phyloP scores from a whole-genome alignment of 1,284 basidiomycete genomes.

The Ustilago bromivora region DNA sequence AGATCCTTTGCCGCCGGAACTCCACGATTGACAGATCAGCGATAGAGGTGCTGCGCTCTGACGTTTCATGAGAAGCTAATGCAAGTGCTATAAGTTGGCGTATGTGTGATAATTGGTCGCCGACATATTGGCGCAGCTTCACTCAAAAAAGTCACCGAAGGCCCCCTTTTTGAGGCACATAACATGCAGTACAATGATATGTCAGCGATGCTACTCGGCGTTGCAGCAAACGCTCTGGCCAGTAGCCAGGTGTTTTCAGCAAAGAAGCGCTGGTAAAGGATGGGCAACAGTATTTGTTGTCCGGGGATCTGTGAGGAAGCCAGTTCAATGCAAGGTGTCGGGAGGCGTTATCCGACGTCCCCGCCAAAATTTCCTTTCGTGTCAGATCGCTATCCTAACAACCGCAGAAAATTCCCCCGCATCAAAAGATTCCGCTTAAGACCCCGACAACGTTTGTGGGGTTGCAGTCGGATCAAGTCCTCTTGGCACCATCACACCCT shows the following conservation, averaged over 20 bases:
- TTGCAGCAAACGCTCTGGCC: too few species aligned
- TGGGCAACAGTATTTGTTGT: background rate
- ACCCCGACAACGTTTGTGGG: background rate
- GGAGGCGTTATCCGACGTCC: background rate
- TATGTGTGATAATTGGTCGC: background rate
- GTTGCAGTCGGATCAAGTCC: constrained; percentile 1
- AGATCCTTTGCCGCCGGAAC: background rate
- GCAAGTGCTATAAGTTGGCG: background rate
- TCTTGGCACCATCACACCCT: background rate
- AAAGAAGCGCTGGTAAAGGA: too few species aligned
- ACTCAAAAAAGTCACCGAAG: background rate
- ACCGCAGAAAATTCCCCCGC: background rate
- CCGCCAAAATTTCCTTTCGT: background rate
- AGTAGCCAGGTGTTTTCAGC: too few species aligned
- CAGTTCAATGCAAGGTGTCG: background rate
- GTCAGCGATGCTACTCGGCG: background rate
- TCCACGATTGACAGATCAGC: background rate
- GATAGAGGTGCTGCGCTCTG: too few species aligned
- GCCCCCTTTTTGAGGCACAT: background rate
- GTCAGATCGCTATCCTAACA: background rate
- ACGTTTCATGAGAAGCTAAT: background rate
- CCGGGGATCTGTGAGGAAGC: background rate
- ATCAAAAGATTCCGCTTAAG: background rate
- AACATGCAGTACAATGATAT: background rate
- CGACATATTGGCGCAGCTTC: background rate